Percentiles rank a stretch among this genome's conserved stretches.
Evolutionary conservation across 176 grass and related monocot species (phyloP).

Genomic region (Musa troglodytarum): DNA sequence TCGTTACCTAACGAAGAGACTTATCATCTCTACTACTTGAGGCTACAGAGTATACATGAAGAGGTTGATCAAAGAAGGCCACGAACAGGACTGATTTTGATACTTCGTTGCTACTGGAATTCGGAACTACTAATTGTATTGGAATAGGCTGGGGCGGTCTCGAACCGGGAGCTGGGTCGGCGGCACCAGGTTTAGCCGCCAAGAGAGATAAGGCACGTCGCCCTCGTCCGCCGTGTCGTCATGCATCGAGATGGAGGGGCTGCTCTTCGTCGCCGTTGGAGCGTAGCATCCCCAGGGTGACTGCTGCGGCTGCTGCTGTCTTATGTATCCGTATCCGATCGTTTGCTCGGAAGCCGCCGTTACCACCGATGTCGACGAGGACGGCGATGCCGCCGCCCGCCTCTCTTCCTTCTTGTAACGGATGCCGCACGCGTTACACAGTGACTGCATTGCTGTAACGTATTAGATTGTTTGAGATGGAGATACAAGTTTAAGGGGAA

Average conservation of each 20-base stretch:
- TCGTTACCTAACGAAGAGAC: neutral
- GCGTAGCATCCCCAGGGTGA: slow-evolving; percentile 3
- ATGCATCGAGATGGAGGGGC: slow-evolving; percentile 5
- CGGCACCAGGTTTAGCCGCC: slow-evolving; percentile 39
- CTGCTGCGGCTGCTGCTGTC: neutral
- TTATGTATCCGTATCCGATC: slow-evolving; percentile 28
- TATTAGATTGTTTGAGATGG: neutral
- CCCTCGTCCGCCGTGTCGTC: neutral
- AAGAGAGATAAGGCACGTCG: slow-evolving; percentile 29
- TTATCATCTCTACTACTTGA: neutral
- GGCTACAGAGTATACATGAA: neutral
- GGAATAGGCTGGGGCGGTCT: slow-evolving; percentile 26
- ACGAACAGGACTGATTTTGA: neutral
- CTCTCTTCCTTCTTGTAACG: slow-evolving; percentile 74
- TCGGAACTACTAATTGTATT: slow-evolving; percentile 31
- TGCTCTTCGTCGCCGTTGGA: neutral
- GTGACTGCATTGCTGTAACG: slow-evolving; percentile 27
- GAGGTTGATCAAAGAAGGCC: neutral
- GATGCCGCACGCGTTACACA: slow-evolving; percentile 75
- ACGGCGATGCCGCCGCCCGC: slow-evolving; percentile 31
- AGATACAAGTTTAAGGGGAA: neutral
- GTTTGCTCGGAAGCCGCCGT: neutral
- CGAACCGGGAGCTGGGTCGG: slow-evolving; percentile 30
- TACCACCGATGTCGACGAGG: neutral
- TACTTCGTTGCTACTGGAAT: neutral